Evolutionary conservation across 805 yeast species (phyloP), one percentile per base, ranked within the genome.

Genomic region (Cyberlindnera amylophila): DNA sequence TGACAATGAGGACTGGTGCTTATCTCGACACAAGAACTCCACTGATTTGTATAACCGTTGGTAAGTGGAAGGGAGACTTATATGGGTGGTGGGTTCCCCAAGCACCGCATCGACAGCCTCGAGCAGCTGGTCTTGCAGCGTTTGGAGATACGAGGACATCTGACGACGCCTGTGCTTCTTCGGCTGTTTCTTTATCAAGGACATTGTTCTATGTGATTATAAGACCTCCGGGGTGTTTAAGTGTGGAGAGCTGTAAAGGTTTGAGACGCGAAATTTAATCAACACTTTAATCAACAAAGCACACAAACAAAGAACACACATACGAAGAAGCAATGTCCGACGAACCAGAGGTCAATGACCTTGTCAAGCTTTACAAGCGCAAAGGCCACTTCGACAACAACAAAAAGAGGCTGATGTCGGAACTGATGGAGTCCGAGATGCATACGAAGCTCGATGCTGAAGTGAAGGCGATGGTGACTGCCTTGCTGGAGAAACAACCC

Each of bases 11-110:
- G 57, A 45, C 16, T 53, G 58, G 13, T 48, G 44, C 32, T 36
- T 54, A 24, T 53, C 57, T 12, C 59, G 42, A 14, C 55, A 51
- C 1, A 57, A 29, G 31, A 57, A 51, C 47, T 57, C 61, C 4
- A 56, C 60, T 33, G 39, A 47, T 36, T 47, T 53, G 49, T 56
- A 57, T 4, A 57, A 42, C 28, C 50, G 19, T n/a, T 43, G 43
- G 29, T 42, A 38, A 17, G 41, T 45, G 26, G 28, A 14, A 11
- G 24, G 11, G 23, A 43, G 28, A 15, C 31, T 30, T 12, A 38
- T 31, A 12, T 26, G 34, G 6, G 39, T 15, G 6, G 37, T 23
- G 4, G 39, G 37, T n/a, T 35, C 41, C 4, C 9, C 12, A 5
- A 47, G 37, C 2, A 42, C 19, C 21, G 32, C 13, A 8, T 37